Conservation (phyloP, 2,329 filamentous ascomycete species). For the Trichoderma cornu-damae region DNA sequence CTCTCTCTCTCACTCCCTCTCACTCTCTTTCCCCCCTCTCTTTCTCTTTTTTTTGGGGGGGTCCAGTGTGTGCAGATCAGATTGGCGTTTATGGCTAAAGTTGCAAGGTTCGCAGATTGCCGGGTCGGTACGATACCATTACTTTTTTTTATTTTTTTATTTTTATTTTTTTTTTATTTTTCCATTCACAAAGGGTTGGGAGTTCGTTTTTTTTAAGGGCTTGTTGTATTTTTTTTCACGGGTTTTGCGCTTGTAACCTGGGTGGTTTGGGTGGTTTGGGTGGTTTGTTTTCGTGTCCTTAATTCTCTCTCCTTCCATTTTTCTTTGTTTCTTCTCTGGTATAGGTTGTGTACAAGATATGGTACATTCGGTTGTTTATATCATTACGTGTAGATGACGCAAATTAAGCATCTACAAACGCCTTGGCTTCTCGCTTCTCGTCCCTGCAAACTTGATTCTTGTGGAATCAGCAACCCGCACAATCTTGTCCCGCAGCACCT, state of each 20-base stretch:
- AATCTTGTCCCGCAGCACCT: slow-evolving; percentile 67
- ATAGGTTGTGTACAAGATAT: slow-evolving; percentile 34
- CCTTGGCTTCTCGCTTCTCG: slow-evolving; percentile 76
- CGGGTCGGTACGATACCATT: slow-evolving; percentile 28
- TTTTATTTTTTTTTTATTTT: too few relatives aligned
- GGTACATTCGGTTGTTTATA: slow-evolving; percentile 30
- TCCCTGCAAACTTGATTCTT: slow-evolving; percentile 91
- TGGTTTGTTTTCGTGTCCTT: slow-evolving; percentile 2
- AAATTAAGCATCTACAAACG: slow-evolving; percentile 51
- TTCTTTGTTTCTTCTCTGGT: slow-evolving; percentile 20
- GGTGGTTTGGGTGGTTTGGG: too few relatives aligned
- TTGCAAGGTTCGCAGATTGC: slow-evolving; percentile 20
- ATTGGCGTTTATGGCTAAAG: slow-evolving; percentile 25
- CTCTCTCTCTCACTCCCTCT: too few relatives aligned
- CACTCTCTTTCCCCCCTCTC: background rate
- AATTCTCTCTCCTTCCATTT: background rate
- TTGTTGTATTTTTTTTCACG: too few relatives aligned
- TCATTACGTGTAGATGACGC: slow-evolving; percentile 9
- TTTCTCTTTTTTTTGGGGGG: slow-evolving; percentile 7
- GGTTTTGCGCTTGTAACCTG: background rate
- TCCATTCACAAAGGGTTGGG: slow-evolving; percentile 2
- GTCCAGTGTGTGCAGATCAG: background rate
- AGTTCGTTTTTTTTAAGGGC: too few relatives aligned
- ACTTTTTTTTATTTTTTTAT: too few relatives aligned
- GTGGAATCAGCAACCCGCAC: slow-evolving; percentile 78